These are phyloP conservation scores for Paralagenidium karlingii DNA, from an alignment of 352 stramenopile species.

Conservation along the genomic window DNA sequence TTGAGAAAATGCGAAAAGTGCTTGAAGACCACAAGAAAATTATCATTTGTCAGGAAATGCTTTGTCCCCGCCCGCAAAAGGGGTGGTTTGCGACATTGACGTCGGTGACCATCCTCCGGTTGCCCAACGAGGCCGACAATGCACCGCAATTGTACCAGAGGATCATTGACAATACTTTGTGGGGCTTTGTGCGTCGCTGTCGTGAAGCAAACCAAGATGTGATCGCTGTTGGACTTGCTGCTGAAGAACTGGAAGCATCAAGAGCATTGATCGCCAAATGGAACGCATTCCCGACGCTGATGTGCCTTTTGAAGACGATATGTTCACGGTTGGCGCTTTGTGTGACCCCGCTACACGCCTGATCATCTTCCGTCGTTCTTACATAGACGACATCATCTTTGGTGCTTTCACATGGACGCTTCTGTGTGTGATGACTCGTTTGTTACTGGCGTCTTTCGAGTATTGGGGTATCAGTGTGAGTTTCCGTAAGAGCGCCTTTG, in stretches of 20 bases:
- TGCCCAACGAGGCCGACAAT: conserved; percentile 5
- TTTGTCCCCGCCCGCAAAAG: conserved; percentile 5
- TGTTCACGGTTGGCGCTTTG: conserved; percentile 1
- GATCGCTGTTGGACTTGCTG: conserved; percentile 2
- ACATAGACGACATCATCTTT: conserved; percentile 12
- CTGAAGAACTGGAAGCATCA: no score
- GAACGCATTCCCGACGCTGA: background rate
- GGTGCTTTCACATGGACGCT: conserved; percentile 2
- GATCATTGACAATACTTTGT: conserved; percentile 5
- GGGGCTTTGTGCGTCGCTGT: conserved; percentile 2
- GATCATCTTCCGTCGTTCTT: conserved; percentile 5
- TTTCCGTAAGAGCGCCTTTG: conserved; percentile 10
- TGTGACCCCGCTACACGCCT: conserved; percentile 2
- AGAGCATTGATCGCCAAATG: background rate
- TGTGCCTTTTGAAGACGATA: background rate
- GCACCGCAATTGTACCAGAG: conserved; percentile 4
- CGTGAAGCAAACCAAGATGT: background rate
- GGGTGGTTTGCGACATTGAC: conserved; percentile 7
- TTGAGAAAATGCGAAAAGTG: no score
- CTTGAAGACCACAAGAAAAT: no score
- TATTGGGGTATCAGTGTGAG: conserved; percentile 13
- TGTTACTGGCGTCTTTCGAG: conserved; percentile 2
- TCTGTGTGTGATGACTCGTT: conserved; percentile 1
- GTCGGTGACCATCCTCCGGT: conserved; percentile 3
- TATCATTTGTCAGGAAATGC: no score